These are phyloP conservation scores for Castanea crenata DNA, from an alignment of 306 rosid species.

Conservation along the genomic window DNA sequence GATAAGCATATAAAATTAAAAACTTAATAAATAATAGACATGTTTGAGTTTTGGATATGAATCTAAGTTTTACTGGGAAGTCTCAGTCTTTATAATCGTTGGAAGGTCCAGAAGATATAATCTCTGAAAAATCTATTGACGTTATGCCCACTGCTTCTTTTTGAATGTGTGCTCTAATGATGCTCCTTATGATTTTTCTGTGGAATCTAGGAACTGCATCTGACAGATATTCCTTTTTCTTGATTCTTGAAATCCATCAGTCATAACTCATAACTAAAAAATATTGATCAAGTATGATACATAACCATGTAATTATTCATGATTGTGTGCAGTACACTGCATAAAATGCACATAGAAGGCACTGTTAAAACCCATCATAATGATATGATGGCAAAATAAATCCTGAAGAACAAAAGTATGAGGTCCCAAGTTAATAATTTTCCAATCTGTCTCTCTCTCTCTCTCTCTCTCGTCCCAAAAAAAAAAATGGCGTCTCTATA, in stretches of 20 bases:
- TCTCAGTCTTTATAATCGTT: background rate
- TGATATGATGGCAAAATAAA: background rate
- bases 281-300: background rate
- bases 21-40: background rate
- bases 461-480: background rate
- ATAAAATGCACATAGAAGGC: background rate
- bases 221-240: background rate
- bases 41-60: background rate
- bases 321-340: background rate
- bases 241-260: background rate
- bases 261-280: background rate
- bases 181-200: background rate
- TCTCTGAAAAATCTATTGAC: background rate
- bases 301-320: background rate
- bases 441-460: background rate
- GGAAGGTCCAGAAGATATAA: background rate
- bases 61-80: background rate
- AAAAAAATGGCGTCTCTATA: background rate
- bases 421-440: background rate
- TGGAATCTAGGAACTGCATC: background rate
- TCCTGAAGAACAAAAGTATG: background rate
- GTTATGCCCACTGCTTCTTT: background rate
- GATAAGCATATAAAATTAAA: background rate
- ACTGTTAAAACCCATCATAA: background rate
- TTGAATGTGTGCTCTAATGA: background rate